Evolutionary conservation across 2,329 filamentous ascomycete species (phyloP), one percentile per base, ranked within the genome.

Genomic region (Salinomyces thailandicus): DNA sequence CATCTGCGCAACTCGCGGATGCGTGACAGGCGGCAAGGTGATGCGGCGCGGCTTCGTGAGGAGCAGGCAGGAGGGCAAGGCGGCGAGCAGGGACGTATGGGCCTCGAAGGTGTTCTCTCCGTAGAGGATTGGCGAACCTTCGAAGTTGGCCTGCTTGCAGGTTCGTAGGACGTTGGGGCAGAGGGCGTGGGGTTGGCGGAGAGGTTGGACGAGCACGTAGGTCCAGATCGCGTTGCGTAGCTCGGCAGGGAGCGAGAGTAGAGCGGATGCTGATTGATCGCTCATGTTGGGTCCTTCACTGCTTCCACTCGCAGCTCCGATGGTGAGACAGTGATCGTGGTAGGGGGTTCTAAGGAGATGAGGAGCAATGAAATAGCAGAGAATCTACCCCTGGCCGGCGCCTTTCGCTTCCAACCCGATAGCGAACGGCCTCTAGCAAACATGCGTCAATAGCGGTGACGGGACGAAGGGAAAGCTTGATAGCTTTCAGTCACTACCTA

Each of bases 161-260:
- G 63, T 63, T 3, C 43, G 48, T 1, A 70, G 55, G 20, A 70
- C 54, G 22, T 54, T 51, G 8, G 64, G 57, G 48, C 62, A 52
- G 26, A 71, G 49, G 7, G 20, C 20, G 20, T n/a, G 7, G 20
- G 13, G 13, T 9, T 13, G 24, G 7, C 8, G 27, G 7, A 15
- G 6, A 36, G 28, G 14, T 12, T 31, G 35, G 6, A 36, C 35
- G 24, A 36, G 35, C 16, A 36, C n/a, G 20, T 30, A 36, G 15
- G n/a, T 17, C 52, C 63, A 71, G 28, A 81, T 70, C 47, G 77
- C 67, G 37, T 78, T 72, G 24, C 69, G 68, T 3, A 81, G 64
- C 49, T 81, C 77, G 14, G 27, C 13, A 19, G 18, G 27, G 2
- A 81, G 64, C 16, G 44, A 51, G 55, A 66, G 60, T 41, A 66